Conservation (phyloP, 2,329 filamentous ascomycete genomes). For the Drechslerella coelobrocha region DNA sequence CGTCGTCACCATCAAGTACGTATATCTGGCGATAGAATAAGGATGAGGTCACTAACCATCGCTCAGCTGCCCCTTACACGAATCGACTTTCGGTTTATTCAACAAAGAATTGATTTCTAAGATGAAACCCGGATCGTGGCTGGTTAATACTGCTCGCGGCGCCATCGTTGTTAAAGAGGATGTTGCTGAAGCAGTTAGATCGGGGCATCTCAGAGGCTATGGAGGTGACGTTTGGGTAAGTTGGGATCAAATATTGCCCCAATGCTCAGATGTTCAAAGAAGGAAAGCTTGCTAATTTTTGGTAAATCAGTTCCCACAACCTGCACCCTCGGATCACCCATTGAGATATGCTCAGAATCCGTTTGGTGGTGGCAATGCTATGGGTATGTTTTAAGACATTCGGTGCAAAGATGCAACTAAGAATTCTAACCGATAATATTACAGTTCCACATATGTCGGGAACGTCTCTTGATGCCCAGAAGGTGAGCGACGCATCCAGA, state of each 20-base stretch:
- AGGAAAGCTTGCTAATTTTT: background rate
- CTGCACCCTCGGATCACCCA: slow-evolving; percentile 88
- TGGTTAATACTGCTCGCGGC: slow-evolving; percentile 97
- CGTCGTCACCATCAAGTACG: slow-evolving; percentile 93
- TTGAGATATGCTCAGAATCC: slow-evolving; percentile 92
- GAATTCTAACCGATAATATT: background rate
- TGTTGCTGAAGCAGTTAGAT: slow-evolving; percentile 89
- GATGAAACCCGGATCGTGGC: slow-evolving; percentile 98
- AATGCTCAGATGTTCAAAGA: background rate
- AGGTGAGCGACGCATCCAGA: slow-evolving; percentile 56
- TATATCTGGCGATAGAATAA: too few relatives aligned
- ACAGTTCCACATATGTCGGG: slow-evolving; percentile 94
- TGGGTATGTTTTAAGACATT: slow-evolving; percentile 60
- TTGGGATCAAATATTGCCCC: background rate
- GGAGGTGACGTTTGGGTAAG: slow-evolving; percentile 59
- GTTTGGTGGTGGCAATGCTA: slow-evolving; percentile 96
- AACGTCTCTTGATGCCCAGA: slow-evolving; percentile 97
- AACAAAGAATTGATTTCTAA: slow-evolving; percentile 98
- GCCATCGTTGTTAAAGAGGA: slow-evolving; percentile 99
- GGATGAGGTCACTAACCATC: too few relatives aligned
- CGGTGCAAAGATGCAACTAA: background rate
- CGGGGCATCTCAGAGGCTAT: slow-evolving; percentile 88
- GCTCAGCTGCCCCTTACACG: slow-evolving; percentile 82
- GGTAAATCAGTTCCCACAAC: slow-evolving; percentile 83
- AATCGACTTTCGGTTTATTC: slow-evolving; percentile 95